Evolutionary conservation across 495 filamentous ascomycete genomes (phyloP), one percentile per base, ranked within the genome.

Genomic region (Podospora tetraspora): DNA sequence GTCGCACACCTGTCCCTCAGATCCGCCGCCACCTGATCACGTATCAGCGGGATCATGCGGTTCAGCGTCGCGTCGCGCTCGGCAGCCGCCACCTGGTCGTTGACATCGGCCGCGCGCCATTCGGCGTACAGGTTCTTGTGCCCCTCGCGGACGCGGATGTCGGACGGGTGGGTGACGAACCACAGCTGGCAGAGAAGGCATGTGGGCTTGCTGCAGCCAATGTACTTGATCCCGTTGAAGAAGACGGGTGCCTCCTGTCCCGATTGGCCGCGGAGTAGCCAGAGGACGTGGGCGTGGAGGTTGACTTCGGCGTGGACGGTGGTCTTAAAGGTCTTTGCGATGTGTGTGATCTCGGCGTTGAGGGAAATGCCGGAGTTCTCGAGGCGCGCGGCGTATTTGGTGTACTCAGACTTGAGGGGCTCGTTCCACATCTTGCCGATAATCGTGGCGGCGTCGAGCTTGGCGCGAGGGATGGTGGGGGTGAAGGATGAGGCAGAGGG

Each of bases 151-250:
- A 69, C 22, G 34, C 69, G 34, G 7, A 75, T 30, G 19, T 61
- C 58, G 3, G 66, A 61, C 0, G 62, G 57, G 25, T 67, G 68
- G 2, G 59, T 30, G 1, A 64, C 61, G 59, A 77, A 76, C 63
- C 73, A 76, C 24, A 69, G 62, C 24, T 71, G 34, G 63, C 75
- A 77, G 6, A 77, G 61, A 29, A 64, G 56, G 67, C 75, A 77
- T 4, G 72, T 74, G 19, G 73, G 75, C 59, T 77, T 77, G 67
- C 71, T 74, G 16, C 61, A 61, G 57, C 75, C 75, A 21, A 77
- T 76, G 37, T 76, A 77, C n/a, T 59, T 63, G 52, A 43, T 68
- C 0, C 64, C 66, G 27, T 71, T 63, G 70, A 76, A 77, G 62
- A 76, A 77, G 19, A 57, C 19, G 8, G 60, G 32, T 5, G 58